Evolutionary conservation across 176 grass and related monocot genomes (phyloP).

Genomic region (Tuctoria greenei): DNA sequence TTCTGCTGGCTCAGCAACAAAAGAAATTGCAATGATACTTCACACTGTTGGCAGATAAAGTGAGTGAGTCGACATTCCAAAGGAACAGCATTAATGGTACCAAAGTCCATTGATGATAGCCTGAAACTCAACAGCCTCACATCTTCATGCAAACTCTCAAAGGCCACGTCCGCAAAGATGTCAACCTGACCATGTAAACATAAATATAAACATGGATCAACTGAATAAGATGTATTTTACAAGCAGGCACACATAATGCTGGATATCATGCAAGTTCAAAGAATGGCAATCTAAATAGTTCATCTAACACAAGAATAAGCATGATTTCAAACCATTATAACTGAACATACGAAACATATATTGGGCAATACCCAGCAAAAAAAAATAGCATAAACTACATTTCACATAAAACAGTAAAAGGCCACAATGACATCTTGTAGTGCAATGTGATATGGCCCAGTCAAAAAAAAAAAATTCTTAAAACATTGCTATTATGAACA

Average conservation of each 20-base stretch:
- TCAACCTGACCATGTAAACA: slow-evolving; percentile 67
- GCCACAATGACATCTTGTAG: background rate
- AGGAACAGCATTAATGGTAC: slow-evolving; percentile 38
- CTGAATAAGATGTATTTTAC: slow-evolving; percentile 10
- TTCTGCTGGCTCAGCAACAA: slow-evolving; percentile 90
- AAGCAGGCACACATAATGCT: slow-evolving; percentile 12
- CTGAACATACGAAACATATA: background rate
- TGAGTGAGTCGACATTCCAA: slow-evolving; percentile 50
- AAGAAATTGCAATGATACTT: slow-evolving; percentile 92
- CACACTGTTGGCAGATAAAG: slow-evolving; percentile 86
- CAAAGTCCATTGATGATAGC: slow-evolving; percentile 45
- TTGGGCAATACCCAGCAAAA: slow-evolving; percentile 8
- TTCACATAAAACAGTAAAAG: slow-evolving; percentile 7
- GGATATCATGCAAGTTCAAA: slow-evolving; percentile 7
- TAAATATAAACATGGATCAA: slow-evolving; percentile 30
- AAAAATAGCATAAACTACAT: background rate
- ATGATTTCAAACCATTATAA: background rate
- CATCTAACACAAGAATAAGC: slow-evolving; percentile 13
- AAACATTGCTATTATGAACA: slow-evolving; percentile 7
- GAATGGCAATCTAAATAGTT: too few relatives aligned
- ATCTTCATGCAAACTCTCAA: slow-evolving; percentile 83
- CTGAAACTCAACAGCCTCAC: slow-evolving; percentile 57
- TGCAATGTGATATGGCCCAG: background rate
- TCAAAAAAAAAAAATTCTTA: background rate
- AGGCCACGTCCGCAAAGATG: slow-evolving; percentile 88